These are phyloP conservation scores for Termitomyces sp. DNA, from an alignment of 768 basidiomycete genomes.

Conservation along the genomic window DNA sequence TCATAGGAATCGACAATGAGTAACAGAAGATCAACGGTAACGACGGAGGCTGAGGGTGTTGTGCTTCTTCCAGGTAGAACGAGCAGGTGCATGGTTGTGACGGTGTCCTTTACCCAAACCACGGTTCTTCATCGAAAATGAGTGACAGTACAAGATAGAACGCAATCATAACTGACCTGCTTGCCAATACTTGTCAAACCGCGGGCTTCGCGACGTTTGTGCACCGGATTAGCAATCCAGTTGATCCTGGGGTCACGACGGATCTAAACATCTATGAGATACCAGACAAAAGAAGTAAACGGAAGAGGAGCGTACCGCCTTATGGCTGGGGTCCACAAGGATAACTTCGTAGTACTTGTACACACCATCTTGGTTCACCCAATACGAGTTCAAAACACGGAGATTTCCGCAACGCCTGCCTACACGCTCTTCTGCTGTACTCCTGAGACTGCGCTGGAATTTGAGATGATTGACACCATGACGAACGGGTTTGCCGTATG, in stretches of 20 bases:
- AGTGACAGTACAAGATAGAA: constrained; percentile 1
- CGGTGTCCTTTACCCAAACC: constrained; percentile 94
- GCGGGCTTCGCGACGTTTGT: constrained; percentile 97
- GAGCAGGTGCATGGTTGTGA: constrained; percentile 88
- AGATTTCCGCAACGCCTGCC: constrained; percentile 94
- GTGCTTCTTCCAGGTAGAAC: constrained; percentile 96
- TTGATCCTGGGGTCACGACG: constrained; percentile 96
- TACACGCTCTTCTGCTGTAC: constrained; percentile 96
- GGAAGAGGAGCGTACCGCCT: constrained; percentile 58
- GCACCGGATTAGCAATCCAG: constrained; percentile 98
- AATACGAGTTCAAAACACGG: constrained; percentile 97
- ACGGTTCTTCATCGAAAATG: constrained; percentile 61
- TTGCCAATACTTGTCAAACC: constrained; percentile 97
- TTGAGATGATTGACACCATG: constrained; percentile 99
- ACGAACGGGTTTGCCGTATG: constrained; percentile 97
- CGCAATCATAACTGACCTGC: constrained; percentile 49
- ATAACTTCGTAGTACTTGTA: constrained; percentile 99
- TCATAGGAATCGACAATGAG: constrained; percentile 17
- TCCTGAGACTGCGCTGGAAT: constrained; percentile 88
- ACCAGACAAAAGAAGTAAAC: constrained; percentile 3
- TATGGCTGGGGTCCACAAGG: constrained; percentile 92
- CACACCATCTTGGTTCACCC: constrained; percentile 98
- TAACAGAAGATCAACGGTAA: constrained; percentile 59
- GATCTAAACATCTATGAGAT: constrained; percentile 43
- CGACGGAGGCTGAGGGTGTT: constrained; percentile 93